phyloP scores from a whole-genome alignment of 2,329 filamentous ascomycete species.

The Leptoxyphium fumago region DNA sequence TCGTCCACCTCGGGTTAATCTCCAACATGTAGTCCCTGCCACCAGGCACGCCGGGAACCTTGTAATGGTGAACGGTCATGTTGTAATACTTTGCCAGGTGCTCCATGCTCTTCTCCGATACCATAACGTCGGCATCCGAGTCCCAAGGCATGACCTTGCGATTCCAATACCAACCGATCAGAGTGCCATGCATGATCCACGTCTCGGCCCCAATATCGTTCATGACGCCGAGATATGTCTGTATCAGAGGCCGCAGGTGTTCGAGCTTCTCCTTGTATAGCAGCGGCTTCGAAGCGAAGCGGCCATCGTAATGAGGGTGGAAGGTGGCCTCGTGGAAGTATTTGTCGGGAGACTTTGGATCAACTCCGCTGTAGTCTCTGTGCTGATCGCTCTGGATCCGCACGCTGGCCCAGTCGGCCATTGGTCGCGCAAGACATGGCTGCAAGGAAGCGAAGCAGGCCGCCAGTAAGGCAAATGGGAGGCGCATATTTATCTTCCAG shows the following conservation, averaged over 20 bases:
- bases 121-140: conserved; percentile 44
- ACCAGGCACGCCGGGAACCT: conserved; percentile 13
- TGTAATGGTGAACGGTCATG: conserved; percentile 41
- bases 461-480: neutral
- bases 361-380: neutral
- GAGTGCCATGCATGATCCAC: conserved; percentile 49
- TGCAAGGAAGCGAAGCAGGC: neutral
- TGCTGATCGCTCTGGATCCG: neutral
- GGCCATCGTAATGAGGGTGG: conserved; percentile 42
- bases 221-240: conserved; percentile 43
- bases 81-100: conserved; percentile 46
- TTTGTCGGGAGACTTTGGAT: neutral
- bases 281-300: conserved; percentile 35
- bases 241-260: conserved; percentile 37
- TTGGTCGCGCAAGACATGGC: neutral
- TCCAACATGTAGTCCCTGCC: conserved; percentile 38
- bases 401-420: neutral
- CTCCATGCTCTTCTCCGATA: conserved; percentile 39
- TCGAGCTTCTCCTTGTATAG: conserved; percentile 31
- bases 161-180: conserved; percentile 51
- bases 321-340: conserved; percentile 30
- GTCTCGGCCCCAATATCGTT: conserved; percentile 41
- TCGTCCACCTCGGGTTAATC: conserved; percentile 41
- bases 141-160: conserved; percentile 47
- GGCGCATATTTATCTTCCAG: neutral